Evolutionary conservation across 2,329 filamentous ascomycete species (phyloP).

Genomic region (Penicillium sclerotigenum): DNA sequence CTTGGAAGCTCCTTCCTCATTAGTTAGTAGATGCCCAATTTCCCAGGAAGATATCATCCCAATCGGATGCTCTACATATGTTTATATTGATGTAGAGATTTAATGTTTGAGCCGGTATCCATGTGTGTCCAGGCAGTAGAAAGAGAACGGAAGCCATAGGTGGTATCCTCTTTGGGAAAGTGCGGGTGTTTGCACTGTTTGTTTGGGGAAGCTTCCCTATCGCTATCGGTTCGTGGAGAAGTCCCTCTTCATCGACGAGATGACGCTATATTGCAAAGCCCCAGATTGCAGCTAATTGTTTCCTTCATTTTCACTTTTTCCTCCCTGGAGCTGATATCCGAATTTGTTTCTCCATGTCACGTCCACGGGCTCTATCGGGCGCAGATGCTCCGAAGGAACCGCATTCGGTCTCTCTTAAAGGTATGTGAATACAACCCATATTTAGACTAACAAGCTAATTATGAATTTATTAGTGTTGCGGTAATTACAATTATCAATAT

Average conservation of each 20-base stretch:
- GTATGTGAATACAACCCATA: slow-evolving; percentile 28
- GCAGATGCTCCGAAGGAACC: slow-evolving; percentile 62
- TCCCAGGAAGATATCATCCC: too few species aligned
- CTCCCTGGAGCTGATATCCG: neutral
- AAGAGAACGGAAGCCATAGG: neutral
- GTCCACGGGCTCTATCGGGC: slow-evolving; percentile 41
- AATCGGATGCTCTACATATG: neutral
- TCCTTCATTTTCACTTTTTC: neutral
- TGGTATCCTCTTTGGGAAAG: neutral
- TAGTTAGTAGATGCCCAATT: neutral
- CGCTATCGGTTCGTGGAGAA: slow-evolving; percentile 15
- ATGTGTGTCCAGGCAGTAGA: neutral
- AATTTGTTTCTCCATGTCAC: slow-evolving; percentile 36
- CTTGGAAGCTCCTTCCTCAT: neutral
- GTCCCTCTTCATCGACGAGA: slow-evolving; percentile 9
- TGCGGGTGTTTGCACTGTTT: slow-evolving; percentile 24
- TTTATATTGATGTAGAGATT: neutral
- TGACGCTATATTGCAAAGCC: slow-evolving; percentile 8
- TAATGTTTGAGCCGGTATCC: neutral
- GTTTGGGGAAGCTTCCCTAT: slow-evolving; percentile 22
- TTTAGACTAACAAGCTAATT: neutral
- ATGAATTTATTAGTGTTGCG: slow-evolving; percentile 34
- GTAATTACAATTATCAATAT: slow-evolving; percentile 26
- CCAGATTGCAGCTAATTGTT: neutral
- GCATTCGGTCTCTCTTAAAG: slow-evolving; percentile 75